These are phyloP conservation scores for Nicotiana sylvestris DNA, from an alignment of 257 asterid species.

Conservation along the genomic window DNA sequence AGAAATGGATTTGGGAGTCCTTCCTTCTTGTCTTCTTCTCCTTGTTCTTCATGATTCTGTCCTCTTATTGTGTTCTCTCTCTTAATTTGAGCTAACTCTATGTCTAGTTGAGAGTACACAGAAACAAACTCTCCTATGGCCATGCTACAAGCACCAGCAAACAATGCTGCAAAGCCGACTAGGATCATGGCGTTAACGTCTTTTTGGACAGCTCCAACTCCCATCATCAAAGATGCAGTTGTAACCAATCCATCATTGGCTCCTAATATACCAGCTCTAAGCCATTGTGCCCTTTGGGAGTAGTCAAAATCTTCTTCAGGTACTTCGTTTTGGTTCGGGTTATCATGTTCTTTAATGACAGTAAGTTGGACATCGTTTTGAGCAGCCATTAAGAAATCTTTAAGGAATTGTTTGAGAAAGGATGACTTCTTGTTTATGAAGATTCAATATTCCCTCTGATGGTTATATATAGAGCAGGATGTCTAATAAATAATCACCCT, in stretches of 20 bases:
- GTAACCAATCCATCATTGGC: conserved; percentile 74
- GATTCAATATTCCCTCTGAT: conserved; percentile 1
- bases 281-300: conserved; percentile 68
- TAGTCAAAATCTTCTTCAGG: conserved; percentile 44
- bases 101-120: conserved; percentile 58
- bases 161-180: conserved; percentile 53
- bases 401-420: neutral
- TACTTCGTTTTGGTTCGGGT: conserved; percentile 11
- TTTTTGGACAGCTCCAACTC: conserved; percentile 53
- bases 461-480: conserved; percentile 36
- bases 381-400: conserved; percentile 37
- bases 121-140: conserved; percentile 78
- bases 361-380: conserved; percentile 32
- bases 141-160: conserved; percentile 83
- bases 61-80: conserved; percentile 20
- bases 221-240: conserved; percentile 64
- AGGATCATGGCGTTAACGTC: conserved; percentile 57
- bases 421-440: conserved; percentile 11
- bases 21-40: conserved; percentile 18
- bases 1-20: conserved; percentile 55
- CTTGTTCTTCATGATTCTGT: conserved; percentile 6
- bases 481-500: neutral
- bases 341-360: conserved; percentile 18
- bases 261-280: conserved; percentile 64
- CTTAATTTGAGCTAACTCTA: conserved; percentile 57